phyloP scores from a whole-genome alignment of 177 flowering plant species.

The Vitis hybrid region DNA sequence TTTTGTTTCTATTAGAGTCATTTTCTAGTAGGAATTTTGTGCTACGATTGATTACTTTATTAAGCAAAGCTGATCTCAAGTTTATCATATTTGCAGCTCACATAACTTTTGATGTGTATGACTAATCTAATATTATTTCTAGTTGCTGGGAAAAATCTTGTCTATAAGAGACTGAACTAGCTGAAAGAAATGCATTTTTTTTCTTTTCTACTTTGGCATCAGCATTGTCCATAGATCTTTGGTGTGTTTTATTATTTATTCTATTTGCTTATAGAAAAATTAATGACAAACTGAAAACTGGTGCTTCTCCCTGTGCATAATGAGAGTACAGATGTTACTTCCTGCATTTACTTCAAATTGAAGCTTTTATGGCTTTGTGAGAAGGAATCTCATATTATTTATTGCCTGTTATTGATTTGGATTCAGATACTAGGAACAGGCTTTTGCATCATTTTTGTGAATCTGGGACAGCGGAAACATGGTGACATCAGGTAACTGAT shows the following conservation, averaged over 20 bases:
- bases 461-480: slow-evolving; percentile 82
- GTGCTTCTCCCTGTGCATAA: no score
- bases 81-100: neutral
- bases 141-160: neutral
- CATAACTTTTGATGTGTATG: no score
- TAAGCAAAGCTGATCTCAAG: neutral
- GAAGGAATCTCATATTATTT: neutral
- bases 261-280: no score
- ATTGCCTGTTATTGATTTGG: slow-evolving; percentile 3
- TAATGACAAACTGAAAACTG: no score
- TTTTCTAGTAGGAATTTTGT: neutral
- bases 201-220: neutral
- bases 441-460: slow-evolving; percentile 68
- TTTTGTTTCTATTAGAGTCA: neutral
- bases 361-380: neutral
- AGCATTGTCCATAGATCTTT: neutral
- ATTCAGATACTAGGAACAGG: slow-evolving; percentile 90
- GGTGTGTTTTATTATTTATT: no score
- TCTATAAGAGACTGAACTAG: neutral
- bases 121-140: neutral
- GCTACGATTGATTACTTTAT: neutral
- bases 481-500: slow-evolving; percentile 78
- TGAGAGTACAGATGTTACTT: neutral
- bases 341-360: neutral
- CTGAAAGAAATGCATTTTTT: neutral